Evolutionary conservation across 441 rosid species (phyloP).

Genomic region (Breynia disticha): DNA sequence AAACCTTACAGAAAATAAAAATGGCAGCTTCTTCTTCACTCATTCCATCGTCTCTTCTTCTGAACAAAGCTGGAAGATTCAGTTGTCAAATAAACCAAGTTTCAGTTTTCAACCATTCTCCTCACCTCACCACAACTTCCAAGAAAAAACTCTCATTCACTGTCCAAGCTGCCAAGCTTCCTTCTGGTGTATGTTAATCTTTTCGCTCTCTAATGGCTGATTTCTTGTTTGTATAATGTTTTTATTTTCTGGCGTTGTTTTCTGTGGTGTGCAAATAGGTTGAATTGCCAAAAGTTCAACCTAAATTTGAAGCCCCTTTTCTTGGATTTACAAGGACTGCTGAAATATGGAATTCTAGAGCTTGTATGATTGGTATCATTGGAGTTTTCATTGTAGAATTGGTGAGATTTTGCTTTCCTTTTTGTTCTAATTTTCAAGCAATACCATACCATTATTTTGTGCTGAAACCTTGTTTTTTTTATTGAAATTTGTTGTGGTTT

Average conservation of each 20-base stretch:
- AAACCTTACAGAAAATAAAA: constrained; percentile 3
- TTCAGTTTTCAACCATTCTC: constrained; percentile 3
- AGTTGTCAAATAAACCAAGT: constrained; percentile 13
- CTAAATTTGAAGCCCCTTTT: constrained; percentile 51
- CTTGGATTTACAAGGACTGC: constrained; percentile 70
- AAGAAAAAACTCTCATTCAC: constrained; percentile 24
- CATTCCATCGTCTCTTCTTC: constrained; percentile 28
- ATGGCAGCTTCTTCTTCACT: constrained; percentile 25
- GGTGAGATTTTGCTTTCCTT: constrained; percentile 25
- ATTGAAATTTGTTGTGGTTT: neutral
- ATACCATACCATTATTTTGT: neutral
- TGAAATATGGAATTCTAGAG: constrained; percentile 83
- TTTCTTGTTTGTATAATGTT: no score
- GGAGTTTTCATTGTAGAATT: constrained; percentile 60
- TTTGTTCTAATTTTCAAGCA: neutral
- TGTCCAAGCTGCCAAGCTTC: constrained; percentile 57
- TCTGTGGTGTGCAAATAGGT: constrained; percentile 24
- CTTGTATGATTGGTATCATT: constrained; percentile 78
- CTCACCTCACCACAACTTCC: constrained; percentile 13
- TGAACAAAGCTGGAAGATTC: constrained; percentile 14
- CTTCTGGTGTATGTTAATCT: constrained; percentile 40
- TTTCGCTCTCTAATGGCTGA: neutral
- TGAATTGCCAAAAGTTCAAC: constrained; percentile 60
- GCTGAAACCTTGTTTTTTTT: neutral
- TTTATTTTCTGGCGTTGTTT: no score